Evolutionary conservation across 352 stramenopile genomes (phyloP).

Genomic region (Pythium sp.): DNA sequence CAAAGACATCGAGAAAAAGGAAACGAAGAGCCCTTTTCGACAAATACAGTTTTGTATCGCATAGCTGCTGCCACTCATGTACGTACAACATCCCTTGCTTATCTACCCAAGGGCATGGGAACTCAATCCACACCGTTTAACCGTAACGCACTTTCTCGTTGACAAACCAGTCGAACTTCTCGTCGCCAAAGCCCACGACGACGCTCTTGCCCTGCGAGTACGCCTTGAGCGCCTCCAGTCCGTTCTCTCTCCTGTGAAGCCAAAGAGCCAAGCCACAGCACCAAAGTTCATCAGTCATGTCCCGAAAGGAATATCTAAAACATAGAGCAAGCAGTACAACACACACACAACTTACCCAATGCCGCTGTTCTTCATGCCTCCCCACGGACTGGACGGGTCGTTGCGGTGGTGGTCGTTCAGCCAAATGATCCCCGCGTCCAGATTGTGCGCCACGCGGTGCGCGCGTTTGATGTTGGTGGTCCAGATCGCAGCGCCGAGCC

Average conservation of each 20-base stretch:
- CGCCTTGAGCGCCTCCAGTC: conserved; percentile 56
- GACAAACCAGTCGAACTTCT: conserved; percentile 80
- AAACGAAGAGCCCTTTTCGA: background rate
- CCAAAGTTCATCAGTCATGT: too few relatives aligned
- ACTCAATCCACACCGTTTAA: conserved; percentile 19
- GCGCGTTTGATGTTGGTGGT: conserved; percentile 73
- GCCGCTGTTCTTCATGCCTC: conserved; percentile 68
- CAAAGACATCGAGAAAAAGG: background rate
- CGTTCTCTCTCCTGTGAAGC: conserved; percentile 80
- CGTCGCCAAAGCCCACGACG: conserved; percentile 54
- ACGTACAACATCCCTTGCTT: background rate
- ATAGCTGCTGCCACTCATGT: background rate
- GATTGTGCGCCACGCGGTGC: conserved; percentile 73
- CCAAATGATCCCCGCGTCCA: conserved; percentile 90
- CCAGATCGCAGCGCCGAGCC: conserved; percentile 84
- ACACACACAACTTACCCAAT: conserved; percentile 34
- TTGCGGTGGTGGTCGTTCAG: conserved; percentile 84
- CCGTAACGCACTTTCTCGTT: conserved; percentile 56
- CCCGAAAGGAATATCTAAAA: too few relatives aligned
- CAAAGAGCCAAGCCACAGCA: background rate
- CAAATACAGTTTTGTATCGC: background rate
- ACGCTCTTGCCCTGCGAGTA: conserved; percentile 83
- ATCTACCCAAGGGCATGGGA: background rate
- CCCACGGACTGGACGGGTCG: conserved; percentile 60
- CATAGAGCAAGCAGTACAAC: background rate